Conservation (phyloP, 2,329 filamentous ascomycete species). For the Arthroderma sp. region DNA sequence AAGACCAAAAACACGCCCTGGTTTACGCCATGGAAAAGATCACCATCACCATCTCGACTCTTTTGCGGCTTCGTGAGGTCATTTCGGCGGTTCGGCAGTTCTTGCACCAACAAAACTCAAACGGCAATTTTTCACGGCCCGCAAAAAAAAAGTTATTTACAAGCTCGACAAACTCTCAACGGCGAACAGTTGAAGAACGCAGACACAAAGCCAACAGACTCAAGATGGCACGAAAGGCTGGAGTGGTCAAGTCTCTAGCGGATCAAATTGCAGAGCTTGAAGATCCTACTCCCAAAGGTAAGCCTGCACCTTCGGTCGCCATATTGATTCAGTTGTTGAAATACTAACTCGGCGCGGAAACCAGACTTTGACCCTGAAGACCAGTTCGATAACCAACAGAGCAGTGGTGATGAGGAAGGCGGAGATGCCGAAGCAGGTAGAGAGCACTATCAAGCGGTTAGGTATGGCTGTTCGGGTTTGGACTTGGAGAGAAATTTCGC, state of each 20-base stretch:
- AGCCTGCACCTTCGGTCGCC: constrained; percentile 5
- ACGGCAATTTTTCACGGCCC: constrained; percentile 8
- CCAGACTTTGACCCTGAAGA: constrained; percentile 73
- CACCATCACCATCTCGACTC: no score
- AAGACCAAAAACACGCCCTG: neutral
- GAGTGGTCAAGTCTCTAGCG: constrained; percentile 38
- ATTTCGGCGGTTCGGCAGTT: neutral
- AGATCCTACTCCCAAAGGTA: constrained; percentile 51
- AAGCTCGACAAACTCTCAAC: constrained; percentile 1
- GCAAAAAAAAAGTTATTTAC: constrained; percentile 5
- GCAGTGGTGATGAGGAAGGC: constrained; percentile 42
- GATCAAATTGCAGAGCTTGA: constrained; percentile 50
- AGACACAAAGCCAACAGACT: neutral
- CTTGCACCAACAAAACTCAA: neutral
- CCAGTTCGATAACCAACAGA: constrained; percentile 41
- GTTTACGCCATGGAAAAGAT: no score
- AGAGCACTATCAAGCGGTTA: constrained; percentile 75
- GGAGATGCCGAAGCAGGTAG: constrained; percentile 46
- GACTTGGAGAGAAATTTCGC: neutral
- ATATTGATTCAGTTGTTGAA: constrained; percentile 1
- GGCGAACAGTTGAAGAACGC: neutral
- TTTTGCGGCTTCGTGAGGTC: neutral
- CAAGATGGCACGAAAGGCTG: constrained; percentile 36
- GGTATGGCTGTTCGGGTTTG: constrained; percentile 31
- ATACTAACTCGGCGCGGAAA: constrained; percentile 1